Conservation (phyloP, 257 asterid species). For the Asclepias syriaca region DNA sequence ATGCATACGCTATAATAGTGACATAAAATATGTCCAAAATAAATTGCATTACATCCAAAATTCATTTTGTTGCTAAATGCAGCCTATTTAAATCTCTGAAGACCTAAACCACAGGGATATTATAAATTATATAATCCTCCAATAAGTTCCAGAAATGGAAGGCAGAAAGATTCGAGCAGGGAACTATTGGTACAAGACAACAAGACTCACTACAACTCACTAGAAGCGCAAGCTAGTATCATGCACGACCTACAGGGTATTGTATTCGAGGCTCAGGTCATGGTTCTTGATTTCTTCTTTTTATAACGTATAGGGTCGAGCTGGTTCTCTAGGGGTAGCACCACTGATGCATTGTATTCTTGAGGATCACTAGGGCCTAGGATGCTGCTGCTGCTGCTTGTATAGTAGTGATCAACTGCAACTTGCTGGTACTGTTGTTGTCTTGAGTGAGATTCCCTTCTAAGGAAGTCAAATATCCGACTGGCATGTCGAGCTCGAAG, state of each 20-base stretch:
- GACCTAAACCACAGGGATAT: background rate
- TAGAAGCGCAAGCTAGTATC: constrained; percentile 52
- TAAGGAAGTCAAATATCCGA: constrained; percentile 59
- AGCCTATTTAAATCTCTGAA: background rate
- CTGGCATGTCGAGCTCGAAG: constrained; percentile 57
- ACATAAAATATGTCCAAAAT: background rate
- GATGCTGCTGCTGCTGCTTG: constrained; percentile 28
- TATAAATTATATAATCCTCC: background rate
- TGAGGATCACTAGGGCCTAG: constrained; percentile 42
- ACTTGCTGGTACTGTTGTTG: constrained; percentile 60
- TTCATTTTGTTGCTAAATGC: background rate
- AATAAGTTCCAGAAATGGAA: background rate
- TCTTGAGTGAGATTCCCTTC: constrained; percentile 63
- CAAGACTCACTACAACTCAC: constrained; percentile 6
- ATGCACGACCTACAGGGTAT: constrained; percentile 59
- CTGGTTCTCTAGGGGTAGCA: constrained; percentile 39
- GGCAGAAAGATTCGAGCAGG: background rate
- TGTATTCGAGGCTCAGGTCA: constrained; percentile 53
- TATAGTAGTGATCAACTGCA: constrained; percentile 45
- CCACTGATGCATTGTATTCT: constrained; percentile 28
- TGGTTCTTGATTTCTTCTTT: constrained; percentile 48
- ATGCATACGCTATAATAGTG: background rate
- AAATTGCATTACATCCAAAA: background rate
- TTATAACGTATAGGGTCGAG: constrained; percentile 44
- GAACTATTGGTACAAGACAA: background rate